These are phyloP conservation scores for Auriscalpium orientale DNA, from an alignment of 768 basidiomycete species.

Conservation along the genomic window DNA sequence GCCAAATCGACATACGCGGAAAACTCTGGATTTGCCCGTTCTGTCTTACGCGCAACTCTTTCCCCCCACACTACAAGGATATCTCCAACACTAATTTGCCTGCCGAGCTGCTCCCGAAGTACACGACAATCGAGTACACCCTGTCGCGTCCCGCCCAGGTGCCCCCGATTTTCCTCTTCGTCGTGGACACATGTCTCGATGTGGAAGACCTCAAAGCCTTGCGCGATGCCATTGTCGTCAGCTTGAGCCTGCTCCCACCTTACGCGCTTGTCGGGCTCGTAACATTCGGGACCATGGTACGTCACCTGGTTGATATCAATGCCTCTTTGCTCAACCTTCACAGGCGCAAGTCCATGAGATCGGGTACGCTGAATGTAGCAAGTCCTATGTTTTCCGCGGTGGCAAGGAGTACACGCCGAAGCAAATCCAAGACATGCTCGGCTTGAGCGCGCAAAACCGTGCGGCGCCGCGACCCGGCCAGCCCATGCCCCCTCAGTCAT, in stretches of 20 bases:
- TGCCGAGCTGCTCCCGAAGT: constrained; percentile 92
- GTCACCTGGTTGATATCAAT: constrained; percentile 15
- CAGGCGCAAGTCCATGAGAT: constrained; percentile 98
- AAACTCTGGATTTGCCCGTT: constrained; percentile 99
- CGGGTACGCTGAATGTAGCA: constrained; percentile 91
- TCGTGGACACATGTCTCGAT: constrained; percentile 94
- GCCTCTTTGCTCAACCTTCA: not conserved
- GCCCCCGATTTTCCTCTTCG: constrained; percentile 94
- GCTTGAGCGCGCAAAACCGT: constrained; percentile 68
- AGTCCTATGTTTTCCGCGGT: constrained; percentile 98
- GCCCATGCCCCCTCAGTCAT: constrained; percentile 69
- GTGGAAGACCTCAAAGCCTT: constrained; percentile 95
- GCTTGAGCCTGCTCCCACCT: constrained; percentile 86
- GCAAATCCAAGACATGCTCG: constrained; percentile 98
- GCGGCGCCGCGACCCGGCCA: constrained; percentile 85
- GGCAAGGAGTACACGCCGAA: constrained; percentile 94
- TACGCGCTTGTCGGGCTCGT: constrained; percentile 93
- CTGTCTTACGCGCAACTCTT: constrained; percentile 92
- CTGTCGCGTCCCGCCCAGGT: constrained; percentile 84
- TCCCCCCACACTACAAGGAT: constrained; percentile 98
- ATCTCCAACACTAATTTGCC: constrained; percentile 96
- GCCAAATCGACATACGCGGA: constrained; percentile 96
- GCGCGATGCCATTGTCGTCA: constrained; percentile 90
- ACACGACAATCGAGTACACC: constrained; percentile 99
- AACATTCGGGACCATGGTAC: constrained; percentile 95